These are phyloP conservation scores for Pistacia integerrima DNA, from an alignment of 345 rosid species.

Conservation along the genomic window DNA sequence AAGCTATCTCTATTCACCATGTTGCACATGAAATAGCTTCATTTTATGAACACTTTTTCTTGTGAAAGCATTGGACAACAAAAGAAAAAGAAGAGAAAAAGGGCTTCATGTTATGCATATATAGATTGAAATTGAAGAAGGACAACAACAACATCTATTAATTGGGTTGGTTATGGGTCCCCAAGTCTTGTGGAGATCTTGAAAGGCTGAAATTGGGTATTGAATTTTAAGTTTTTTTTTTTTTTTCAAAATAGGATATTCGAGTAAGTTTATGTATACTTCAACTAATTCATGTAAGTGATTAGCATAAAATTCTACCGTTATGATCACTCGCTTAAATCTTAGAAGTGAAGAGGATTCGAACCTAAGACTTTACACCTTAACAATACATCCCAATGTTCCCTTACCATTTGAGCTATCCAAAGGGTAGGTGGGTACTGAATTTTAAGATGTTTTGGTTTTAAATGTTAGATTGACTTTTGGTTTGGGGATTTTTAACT, in stretches of 20 bases:
- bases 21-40: neutral
- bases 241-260: too few relatives aligned
- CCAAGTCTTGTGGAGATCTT: neutral
- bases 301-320: too few relatives aligned
- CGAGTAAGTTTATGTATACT: rapidly evolving
- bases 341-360: too few relatives aligned
- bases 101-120: neutral
- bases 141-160: neutral
- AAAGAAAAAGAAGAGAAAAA: neutral
- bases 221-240: too few relatives aligned
- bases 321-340: too few relatives aligned
- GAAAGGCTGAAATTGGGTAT: neutral
- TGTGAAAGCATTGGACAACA: too few relatives aligned
- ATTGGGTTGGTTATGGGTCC: slow-evolving; percentile 1
- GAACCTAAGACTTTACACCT: too few relatives aligned
- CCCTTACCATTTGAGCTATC: too few relatives aligned
- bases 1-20: too few relatives aligned
- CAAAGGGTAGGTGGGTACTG: neutral
- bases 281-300: too few relatives aligned
- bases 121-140: neutral
- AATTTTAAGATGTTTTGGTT: neutral
- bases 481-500: neutral
- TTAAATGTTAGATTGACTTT: slow-evolving; percentile 14
- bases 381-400: too few relatives aligned
- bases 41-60: neutral